Conservation (phyloP, 192 early-diverging fungal genomes). For the Phycomyces blakesleeanus region DNA sequence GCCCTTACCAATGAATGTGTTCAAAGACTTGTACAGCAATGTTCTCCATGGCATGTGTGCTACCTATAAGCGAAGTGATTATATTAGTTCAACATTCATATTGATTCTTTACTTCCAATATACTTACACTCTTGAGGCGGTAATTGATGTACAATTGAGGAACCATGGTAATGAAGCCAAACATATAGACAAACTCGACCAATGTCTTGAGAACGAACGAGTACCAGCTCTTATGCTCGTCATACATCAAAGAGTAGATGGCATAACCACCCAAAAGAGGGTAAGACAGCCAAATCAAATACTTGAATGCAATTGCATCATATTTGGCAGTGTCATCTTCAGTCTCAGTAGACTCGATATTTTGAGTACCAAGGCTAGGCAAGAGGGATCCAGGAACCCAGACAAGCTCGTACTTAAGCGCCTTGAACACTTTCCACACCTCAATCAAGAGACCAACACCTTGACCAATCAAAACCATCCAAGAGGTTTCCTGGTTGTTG, state of each 20-base stretch:
- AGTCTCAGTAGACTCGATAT: conserved; percentile 39
- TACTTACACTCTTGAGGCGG: conserved; percentile 63
- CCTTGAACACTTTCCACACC: conserved; percentile 88
- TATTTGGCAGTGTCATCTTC: conserved; percentile 59
- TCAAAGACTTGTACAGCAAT: conserved; percentile 84
- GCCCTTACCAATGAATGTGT: conserved; percentile 51
- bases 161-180: conserved; percentile 80
- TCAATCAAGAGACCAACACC: conserved; percentile 83
- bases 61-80: conserved; percentile 42
- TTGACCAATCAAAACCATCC: conserved; percentile 81
- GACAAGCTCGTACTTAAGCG: conserved; percentile 60
- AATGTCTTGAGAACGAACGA: conserved; percentile 78
- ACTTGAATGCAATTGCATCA: conserved; percentile 78
- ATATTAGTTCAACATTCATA: neutral
- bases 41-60: conserved; percentile 95
- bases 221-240: conserved; percentile 92
- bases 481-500: conserved; percentile 74
- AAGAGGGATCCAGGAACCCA: conserved; percentile 24
- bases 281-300: conserved; percentile 72
- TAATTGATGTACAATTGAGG: conserved; percentile 94
- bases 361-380: conserved; percentile 21
- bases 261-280: conserved; percentile 79
- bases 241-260: conserved; percentile 75
- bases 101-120: neutral
- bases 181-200: conserved; percentile 89